These are phyloP conservation scores for Ustilago hordei DNA, from an alignment of 1,284 basidiomycete genomes.

Conservation along the genomic window DNA sequence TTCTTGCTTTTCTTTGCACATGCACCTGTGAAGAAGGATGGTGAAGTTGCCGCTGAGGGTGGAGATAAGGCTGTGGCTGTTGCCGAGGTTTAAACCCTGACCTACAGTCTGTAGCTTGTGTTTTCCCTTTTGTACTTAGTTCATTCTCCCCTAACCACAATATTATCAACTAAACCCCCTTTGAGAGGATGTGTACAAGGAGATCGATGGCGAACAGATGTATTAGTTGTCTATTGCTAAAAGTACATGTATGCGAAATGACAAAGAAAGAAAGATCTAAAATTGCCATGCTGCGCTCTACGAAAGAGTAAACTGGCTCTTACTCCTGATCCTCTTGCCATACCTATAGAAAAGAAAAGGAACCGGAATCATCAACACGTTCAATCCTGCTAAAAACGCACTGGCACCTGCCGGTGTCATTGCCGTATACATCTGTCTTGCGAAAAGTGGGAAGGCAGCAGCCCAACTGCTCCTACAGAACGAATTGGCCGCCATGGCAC, in stretches of 20 bases:
- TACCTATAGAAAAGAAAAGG: slow-evolving; percentile 56
- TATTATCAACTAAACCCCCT: not conserved
- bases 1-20: slow-evolving; percentile 59
- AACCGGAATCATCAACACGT: slow-evolving; percentile 53
- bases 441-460: slow-evolving; percentile 46
- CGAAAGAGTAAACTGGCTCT: slow-evolving; percentile 43
- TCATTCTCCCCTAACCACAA: not conserved
- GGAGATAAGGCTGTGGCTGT: slow-evolving; percentile 16
- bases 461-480: slow-evolving; percentile 50
- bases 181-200: not conserved
- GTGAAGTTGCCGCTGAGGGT: not conserved
- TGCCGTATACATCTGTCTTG: slow-evolving; percentile 47
- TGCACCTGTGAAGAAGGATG: slow-evolving; percentile 38
- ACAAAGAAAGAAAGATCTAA: not conserved
- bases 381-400: slow-evolving; percentile 46
- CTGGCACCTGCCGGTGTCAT: slow-evolving; percentile 37
- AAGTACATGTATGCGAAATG: slow-evolving; percentile 16
- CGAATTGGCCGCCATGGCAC: slow-evolving; percentile 54
- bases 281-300: not conserved
- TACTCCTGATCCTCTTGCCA: slow-evolving; percentile 49
- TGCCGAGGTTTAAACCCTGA: slow-evolving; percentile 25
- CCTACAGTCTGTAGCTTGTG: not conserved
- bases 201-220: not conserved
- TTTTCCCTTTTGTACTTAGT: slow-evolving; percentile 13
- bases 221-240: slow-evolving; percentile 7